These are phyloP conservation scores for Serendipita sp. DNA, from an alignment of 768 basidiomycete genomes.

Conservation along the genomic window DNA sequence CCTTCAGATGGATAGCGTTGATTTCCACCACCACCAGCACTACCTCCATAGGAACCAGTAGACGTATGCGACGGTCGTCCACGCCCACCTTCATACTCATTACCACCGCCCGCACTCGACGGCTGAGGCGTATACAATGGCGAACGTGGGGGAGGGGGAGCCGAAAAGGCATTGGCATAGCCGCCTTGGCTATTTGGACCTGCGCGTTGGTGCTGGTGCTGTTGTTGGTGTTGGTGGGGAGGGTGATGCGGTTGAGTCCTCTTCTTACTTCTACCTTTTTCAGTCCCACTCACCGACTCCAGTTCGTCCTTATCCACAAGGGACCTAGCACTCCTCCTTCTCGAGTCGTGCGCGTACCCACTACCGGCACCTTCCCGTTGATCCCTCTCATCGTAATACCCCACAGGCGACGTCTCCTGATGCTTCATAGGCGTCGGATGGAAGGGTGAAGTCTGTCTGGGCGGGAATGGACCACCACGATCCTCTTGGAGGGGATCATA, in stretches of 20 bases:
- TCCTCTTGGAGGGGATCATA: background rate
- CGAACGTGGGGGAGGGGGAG: background rate
- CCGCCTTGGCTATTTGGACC: too few relatives aligned
- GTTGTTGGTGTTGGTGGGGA: too few relatives aligned
- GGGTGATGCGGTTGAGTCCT: background rate
- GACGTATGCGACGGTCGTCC: background rate
- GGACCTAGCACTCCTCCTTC: background rate
- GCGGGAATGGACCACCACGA: background rate
- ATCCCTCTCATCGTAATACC: background rate
- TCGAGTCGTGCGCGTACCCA: background rate
- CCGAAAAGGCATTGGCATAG: background rate
- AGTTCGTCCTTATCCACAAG: background rate
- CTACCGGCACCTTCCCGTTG: background rate
- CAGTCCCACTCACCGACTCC: background rate
- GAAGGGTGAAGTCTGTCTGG: background rate
- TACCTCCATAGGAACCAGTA: slow-evolving; percentile 1
- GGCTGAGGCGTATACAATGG: background rate
- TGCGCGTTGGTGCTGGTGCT: too few relatives aligned
- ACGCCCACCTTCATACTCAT: background rate
- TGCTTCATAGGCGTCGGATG: background rate
- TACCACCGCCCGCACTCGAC: background rate
- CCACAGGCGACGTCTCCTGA: background rate
- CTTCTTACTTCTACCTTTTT: background rate
- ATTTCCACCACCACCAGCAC: background rate
- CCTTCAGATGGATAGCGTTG: background rate